These are phyloP conservation scores for Paecilomyces fulvus DNA, from an alignment of 2,329 filamentous ascomycete species.

Conservation along the genomic window DNA sequence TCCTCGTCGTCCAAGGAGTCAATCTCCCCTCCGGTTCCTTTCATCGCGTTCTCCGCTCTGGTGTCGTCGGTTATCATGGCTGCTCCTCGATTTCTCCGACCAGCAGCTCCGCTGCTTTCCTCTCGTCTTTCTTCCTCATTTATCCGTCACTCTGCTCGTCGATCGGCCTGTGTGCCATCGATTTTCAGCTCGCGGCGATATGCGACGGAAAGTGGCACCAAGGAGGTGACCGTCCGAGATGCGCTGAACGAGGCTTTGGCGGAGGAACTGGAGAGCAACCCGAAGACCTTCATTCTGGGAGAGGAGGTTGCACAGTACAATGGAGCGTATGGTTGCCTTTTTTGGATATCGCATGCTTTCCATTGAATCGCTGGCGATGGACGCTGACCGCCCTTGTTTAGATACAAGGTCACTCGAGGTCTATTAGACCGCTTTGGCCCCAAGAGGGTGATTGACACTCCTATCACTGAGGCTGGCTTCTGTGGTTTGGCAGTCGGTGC, in stretches of 20 bases:
- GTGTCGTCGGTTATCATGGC: conserved; percentile 44
- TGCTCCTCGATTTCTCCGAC: conserved; percentile 54
- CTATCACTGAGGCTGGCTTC: conserved; percentile 97
- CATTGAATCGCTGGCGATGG: conserved; percentile 1
- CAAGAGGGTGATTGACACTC: conserved; percentile 94
- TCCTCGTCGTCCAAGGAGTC: conserved; percentile 19
- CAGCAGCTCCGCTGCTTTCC: conserved; percentile 54
- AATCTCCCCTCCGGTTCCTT: conserved; percentile 49
- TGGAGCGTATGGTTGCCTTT: conserved; percentile 57
- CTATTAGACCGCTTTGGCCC: conserved; percentile 95
- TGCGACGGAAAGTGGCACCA: conserved; percentile 54
- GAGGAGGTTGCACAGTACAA: conserved; percentile 99
- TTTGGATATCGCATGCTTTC: neutral
- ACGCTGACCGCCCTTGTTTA: conserved; percentile 34
- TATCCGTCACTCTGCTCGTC: conserved; percentile 47
- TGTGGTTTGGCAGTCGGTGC: conserved; percentile 87
- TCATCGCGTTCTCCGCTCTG: conserved; percentile 47
- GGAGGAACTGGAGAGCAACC: conserved; percentile 90
- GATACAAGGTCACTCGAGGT: conserved; percentile 98
- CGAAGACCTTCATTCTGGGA: conserved; percentile 90
- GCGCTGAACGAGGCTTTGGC: conserved; percentile 96
- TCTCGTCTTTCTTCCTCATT: conserved; percentile 43
- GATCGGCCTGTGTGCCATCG: conserved; percentile 40
- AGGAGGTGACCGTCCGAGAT: conserved; percentile 95
- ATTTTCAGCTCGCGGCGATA: conserved; percentile 45